Evolutionary conservation across 441 rosid species (phyloP), one percentile per base, ranked within the genome.

Genomic region (Mallotus japonicus): DNA sequence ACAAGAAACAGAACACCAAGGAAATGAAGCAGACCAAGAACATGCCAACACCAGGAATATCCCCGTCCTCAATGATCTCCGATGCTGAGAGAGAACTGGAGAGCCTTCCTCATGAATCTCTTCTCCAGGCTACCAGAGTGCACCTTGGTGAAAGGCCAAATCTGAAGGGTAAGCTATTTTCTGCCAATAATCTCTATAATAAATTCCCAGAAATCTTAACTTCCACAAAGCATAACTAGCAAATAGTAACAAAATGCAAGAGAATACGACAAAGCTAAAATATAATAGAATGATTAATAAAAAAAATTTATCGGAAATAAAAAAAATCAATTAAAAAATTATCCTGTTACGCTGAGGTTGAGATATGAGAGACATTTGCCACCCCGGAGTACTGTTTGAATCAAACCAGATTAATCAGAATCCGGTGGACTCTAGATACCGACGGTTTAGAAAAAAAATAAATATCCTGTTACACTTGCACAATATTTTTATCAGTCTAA

Each of bases 101-200:
- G 72, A 91, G 95, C 83, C 83, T 82, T 5, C 91, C 89, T 8
- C 84, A 65, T 32, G 87, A 85, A 57, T 81, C 89, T 42, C 67
- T 91, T 8, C 68, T 62, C 9, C 83, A 85, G 65, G 84, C 84
- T 69, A 90, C 92, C 71, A 78, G 61, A 5, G 78, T 91, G 68
- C 85, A 82, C 76, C 81, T 75, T 19, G 95, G 98, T 22, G 75
- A 77, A 76, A 84, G 92, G 70, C 99, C 98, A n/a, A 78, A 88
- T 70, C 77, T 91, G 47, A 86, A 75, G 69, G 85, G 97, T 90
- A 76, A 83, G 83, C 79, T 59, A 24, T 9, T 73, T 40, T 59
- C 16, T 20, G 15, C 64, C 17, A 3, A 5, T 50, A 37, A 17
- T 50, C 17, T 47, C 69, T 16, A 65, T 20, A 47, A 24, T 6